phyloP scores from a whole-genome alignment of 805 yeast species.

The Starmerella gropengiesseri region DNA sequence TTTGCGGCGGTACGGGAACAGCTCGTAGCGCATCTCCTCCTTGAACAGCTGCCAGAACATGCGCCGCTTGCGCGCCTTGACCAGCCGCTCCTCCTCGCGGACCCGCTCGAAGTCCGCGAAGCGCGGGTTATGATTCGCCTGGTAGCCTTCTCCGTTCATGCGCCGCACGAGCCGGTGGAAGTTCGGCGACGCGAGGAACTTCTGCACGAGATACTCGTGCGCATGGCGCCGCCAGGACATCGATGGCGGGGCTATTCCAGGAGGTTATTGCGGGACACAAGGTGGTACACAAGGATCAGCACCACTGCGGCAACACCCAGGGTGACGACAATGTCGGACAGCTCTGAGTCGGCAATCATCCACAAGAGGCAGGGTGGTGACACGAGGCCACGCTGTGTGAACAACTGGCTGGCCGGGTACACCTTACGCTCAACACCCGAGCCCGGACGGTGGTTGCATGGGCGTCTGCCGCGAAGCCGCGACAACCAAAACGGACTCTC shows the following conservation, averaged over 20 bases:
- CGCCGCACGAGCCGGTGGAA: conserved; percentile 24
- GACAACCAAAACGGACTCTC: too few species aligned
- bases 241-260: conserved; percentile 1
- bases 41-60: conserved; percentile 22
- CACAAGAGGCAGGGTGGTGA: too few species aligned
- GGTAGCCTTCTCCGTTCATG: conserved; percentile 19
- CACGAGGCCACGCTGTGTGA: too few species aligned
- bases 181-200: conserved; percentile 23
- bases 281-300: conserved; percentile 62
- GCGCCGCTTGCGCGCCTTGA: conserved; percentile 10
- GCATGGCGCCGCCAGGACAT: conserved; percentile 22
- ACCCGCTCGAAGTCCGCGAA: conserved; percentile 3
- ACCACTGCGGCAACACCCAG: conserved; percentile 66
- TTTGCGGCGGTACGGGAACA: conserved; percentile 12
- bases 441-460: too few species aligned
- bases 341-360: conserved; percentile 79
- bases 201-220: conserved; percentile 22
- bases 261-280: conserved; percentile 41
- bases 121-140: background rate
- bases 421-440: too few species aligned
- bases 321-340: conserved; percentile 58
- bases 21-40: conserved; percentile 23
- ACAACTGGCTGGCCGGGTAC: too few species aligned
- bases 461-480: too few species aligned
- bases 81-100: conserved; percentile 2